These are phyloP conservation scores for Silybum marianum DNA, from an alignment of 129 eudicot genomes.

Conservation along the genomic window DNA sequence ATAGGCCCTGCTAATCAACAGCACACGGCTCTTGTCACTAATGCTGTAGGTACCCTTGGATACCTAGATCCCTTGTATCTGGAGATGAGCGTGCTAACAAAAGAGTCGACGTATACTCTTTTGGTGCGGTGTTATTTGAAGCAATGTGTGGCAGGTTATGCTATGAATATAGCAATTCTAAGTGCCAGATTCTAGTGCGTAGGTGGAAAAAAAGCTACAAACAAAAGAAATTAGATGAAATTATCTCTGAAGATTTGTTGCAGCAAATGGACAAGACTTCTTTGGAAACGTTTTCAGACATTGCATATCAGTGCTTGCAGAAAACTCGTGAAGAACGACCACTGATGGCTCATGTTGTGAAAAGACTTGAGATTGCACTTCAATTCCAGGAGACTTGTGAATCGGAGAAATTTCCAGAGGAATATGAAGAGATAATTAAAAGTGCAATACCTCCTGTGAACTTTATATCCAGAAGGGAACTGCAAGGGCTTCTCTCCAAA, in stretches of 20 bases:
- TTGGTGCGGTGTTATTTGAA: slow-evolving; percentile 25
- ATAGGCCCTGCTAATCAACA: slow-evolving; percentile 10
- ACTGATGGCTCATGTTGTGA: too few relatives aligned
- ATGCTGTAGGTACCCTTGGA: background rate
- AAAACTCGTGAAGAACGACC: too few relatives aligned
- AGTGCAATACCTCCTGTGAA: background rate
- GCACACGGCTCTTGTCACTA: background rate
- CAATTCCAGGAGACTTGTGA: too few relatives aligned
- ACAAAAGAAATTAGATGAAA: background rate
- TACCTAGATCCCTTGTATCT: background rate
- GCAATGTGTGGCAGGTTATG: slow-evolving; percentile 15
- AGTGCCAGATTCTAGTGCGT: background rate
- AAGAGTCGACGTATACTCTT: slow-evolving; percentile 16
- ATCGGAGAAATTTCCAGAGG: background rate
- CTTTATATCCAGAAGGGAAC: background rate
- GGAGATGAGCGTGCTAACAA: background rate
- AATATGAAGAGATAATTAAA: background rate
- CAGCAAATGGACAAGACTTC: too few relatives aligned
- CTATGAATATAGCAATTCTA: background rate
- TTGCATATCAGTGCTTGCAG: too few relatives aligned
- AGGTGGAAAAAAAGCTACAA: background rate
- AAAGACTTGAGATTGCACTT: too few relatives aligned
- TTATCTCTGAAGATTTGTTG: background rate
- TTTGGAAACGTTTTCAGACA: too few relatives aligned
- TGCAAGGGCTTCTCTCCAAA: background rate